A percentile compares a stretch with the other conserved stretches of the same genome.
These are phyloP conservation scores for Pichia manshurica DNA, from an alignment of 805 yeast species.

Conservation along the genomic window DNA sequence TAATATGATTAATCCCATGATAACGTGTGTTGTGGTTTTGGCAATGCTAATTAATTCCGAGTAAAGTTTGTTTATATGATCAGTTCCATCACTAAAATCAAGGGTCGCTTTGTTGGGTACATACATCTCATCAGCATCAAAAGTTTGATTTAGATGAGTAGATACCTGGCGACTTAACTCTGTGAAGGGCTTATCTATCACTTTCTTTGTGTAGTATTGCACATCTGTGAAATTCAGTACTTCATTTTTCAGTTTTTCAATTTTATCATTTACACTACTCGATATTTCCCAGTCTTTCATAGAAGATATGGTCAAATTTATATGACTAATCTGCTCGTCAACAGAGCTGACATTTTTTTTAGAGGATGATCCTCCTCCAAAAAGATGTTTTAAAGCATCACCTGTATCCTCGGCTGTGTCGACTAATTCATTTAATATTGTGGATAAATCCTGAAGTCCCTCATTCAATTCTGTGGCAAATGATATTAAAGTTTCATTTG, in stretches of 20 bases:
- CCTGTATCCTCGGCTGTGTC: slow-evolving; percentile 36
- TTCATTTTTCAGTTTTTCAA: slow-evolving; percentile 44
- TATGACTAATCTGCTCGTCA: slow-evolving; percentile 35
- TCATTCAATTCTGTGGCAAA: slow-evolving; percentile 58
- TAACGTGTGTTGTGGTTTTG: slow-evolving; percentile 32
- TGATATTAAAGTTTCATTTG: slow-evolving; percentile 52
- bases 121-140: slow-evolving; percentile 26
- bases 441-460: slow-evolving; percentile 58
- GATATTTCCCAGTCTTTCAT: slow-evolving; percentile 63
- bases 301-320: slow-evolving; percentile 53
- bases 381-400: slow-evolving; percentile 46
- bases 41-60: slow-evolving; percentile 28
- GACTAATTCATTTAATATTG: slow-evolving; percentile 50
- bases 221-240: slow-evolving; percentile 66
- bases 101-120: slow-evolving; percentile 36
- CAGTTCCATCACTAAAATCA: slow-evolving; percentile 37
- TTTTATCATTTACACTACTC: slow-evolving; percentile 48
- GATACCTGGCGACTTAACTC: slow-evolving; percentile 36
- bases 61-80: slow-evolving; percentile 37
- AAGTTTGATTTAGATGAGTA: slow-evolving; percentile 16
- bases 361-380: slow-evolving; percentile 36
- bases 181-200: slow-evolving; percentile 59
- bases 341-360: slow-evolving; percentile 31
- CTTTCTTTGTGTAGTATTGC: slow-evolving; percentile 47
- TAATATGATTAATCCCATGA: slow-evolving; percentile 36